Evolutionary conservation across 176 grass and related monocot species (phyloP).

Genomic region (Bothriochloa decipiens): DNA sequence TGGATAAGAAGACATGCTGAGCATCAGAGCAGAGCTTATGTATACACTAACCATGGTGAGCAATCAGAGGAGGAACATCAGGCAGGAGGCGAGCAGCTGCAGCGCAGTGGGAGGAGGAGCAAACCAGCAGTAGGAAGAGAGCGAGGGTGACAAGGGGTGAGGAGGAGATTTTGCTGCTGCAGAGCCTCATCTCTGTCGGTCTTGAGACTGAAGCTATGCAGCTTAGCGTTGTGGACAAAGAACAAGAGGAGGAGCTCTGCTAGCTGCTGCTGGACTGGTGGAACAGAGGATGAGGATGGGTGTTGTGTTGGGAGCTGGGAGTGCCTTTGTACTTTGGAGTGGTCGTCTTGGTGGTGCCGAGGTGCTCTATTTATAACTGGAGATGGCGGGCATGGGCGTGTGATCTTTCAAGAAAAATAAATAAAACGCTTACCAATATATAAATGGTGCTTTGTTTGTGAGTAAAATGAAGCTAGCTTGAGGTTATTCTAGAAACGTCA

Average conservation of each 20-base stretch:
- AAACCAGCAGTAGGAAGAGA: background rate
- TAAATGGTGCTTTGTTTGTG: background rate
- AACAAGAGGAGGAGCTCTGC: background rate
- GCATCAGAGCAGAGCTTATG: too few species aligned
- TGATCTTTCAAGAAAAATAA: background rate
- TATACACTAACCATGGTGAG: background rate
- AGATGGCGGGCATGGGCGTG: background rate
- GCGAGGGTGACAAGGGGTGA: background rate
- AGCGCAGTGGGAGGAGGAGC: background rate
- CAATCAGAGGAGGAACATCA: background rate
- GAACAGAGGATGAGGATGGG: background rate
- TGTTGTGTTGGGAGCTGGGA: background rate
- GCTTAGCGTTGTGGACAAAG: background rate
- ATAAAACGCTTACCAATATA: background rate
- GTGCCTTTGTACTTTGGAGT: background rate
- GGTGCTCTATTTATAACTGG: background rate
- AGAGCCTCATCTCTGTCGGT: slow-evolving; percentile 10
- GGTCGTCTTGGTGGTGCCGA: background rate
- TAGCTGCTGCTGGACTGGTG: background rate
- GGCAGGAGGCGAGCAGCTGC: slow-evolving; percentile 10
- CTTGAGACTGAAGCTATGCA: background rate
- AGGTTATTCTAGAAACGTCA: background rate
- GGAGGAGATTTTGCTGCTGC: background rate
- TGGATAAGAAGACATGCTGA: background rate
- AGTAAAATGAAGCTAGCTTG: background rate